Evolutionary conservation across 2,329 filamentous ascomycete genomes (phyloP), one percentile per base, ranked within the genome.

Genomic region (Colletotrichum sp.): DNA sequence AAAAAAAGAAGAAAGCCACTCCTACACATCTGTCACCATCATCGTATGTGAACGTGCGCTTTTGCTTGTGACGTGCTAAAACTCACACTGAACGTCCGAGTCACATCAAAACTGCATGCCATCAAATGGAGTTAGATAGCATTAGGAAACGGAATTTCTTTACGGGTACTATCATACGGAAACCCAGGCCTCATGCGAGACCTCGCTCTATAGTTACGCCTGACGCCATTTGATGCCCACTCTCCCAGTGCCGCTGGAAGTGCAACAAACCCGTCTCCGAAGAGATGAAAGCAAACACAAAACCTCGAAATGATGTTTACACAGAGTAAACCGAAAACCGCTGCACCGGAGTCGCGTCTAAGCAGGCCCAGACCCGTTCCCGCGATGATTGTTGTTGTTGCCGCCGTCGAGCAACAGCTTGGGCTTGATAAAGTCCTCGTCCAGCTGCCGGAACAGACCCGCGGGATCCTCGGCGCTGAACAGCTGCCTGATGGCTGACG

Each of bases 401-500:
- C 87, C 87, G 59, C 93, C 93, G 84, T 98, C 96, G 24, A 98
- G 89, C 76, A 98, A 84, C 69, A 98, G 85, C 81, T 93, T 94
- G 21, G 96, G 96, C 87, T 98, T 98, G 83, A 98, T 96, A 82
- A 95, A 98, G 74, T 96, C 95, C 83, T 99, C 97, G 82, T 99
- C 97, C 74, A 99, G 86, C 84, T 98, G 96, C 77, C 92, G 93
- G 83, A 99, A 98, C 85, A 97, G 91, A 59, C 94, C 95, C 12
- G 94, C 94, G 58, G 97, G 95, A 82, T 99, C 97, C 65, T 98
- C 95, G 1, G 93, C 90, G 34, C 93, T 94, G 77, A 98, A 92
- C 11, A 99, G 87, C 80, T 96, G 94, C 70, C 92, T 92, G 72
- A 98, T 91, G 0, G 95, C 94, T 34, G 92, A 93, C 24, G 92